These are phyloP conservation scores for Ophiocordyceps camponoti-leonardi DNA, from an alignment of 2,329 filamentous ascomycete genomes.

Conservation along the genomic window DNA sequence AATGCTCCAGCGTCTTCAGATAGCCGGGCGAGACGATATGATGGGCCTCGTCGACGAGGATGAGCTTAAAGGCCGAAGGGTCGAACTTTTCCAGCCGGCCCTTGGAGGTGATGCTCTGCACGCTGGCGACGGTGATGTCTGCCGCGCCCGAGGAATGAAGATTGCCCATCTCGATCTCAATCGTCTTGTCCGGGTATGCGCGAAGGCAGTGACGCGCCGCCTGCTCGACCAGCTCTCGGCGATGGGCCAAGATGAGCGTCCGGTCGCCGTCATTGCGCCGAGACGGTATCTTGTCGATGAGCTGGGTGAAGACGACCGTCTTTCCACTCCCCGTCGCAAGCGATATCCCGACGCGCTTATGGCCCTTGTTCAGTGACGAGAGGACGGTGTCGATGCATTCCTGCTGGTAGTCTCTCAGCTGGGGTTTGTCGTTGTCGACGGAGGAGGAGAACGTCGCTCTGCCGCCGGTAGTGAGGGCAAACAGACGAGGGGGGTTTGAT, in stretches of 20 bases:
- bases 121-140: constrained; percentile 86
- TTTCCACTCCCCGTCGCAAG: constrained; percentile 81
- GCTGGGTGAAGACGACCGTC: constrained; percentile 93
- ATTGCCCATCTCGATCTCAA: constrained; percentile 86
- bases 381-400: constrained; percentile 79
- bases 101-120: constrained; percentile 66
- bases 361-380: constrained; percentile 47
- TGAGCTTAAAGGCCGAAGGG: constrained; percentile 63
- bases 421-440: constrained; percentile 20
- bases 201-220: constrained; percentile 68
- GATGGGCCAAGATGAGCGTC: constrained; percentile 82
- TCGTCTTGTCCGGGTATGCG: constrained; percentile 61
- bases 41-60: constrained; percentile 92
- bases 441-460: constrained; percentile 6
- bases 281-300: constrained; percentile 61
- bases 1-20: constrained; percentile 58
- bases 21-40: constrained; percentile 84
- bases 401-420: constrained; percentile 71
- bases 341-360: constrained; percentile 69
- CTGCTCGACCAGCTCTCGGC: constrained; percentile 86
- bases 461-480: constrained; percentile 6
- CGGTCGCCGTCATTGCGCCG: constrained; percentile 37
- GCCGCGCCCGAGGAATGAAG: constrained; percentile 60
- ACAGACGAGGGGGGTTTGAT: neutral
- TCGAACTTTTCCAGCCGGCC: constrained; percentile 72